A percentile compares a stretch with the other conserved stretches of the same genome.
Conservation (phyloP, 1,284 basidiomycete species). For the Vanrija sp. region DNA sequence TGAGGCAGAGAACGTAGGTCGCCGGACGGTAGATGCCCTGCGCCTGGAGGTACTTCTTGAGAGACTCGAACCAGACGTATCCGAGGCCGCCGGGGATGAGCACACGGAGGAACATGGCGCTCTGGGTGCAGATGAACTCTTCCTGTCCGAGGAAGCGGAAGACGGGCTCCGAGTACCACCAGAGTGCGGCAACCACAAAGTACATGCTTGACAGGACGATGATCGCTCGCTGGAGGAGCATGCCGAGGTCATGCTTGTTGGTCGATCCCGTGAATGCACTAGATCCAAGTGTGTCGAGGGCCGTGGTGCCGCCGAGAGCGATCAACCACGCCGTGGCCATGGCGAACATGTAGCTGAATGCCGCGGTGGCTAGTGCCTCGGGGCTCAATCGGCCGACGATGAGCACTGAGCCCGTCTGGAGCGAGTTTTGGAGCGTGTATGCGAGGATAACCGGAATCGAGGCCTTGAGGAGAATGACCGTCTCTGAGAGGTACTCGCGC, state of each 20-base stretch:
- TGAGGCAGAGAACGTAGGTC: not conserved
- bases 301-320: slow-evolving; percentile 2
- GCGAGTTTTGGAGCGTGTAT: slow-evolving; percentile 2
- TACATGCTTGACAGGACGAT: slow-evolving; percentile 2
- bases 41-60: slow-evolving; percentile 5
- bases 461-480: not conserved
- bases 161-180: slow-evolving; percentile 5
- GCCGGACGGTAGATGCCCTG: slow-evolving; percentile 6
- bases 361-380: slow-evolving; percentile 1
- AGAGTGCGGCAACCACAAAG: not conserved
- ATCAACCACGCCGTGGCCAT: slow-evolving; percentile 6
- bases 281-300: not conserved
- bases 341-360: slow-evolving; percentile 5
- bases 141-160: slow-evolving; percentile 2
- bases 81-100: slow-evolving; percentile 3
- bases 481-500: not conserved
- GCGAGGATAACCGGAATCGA: slow-evolving; percentile 1
- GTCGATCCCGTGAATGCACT: slow-evolving; percentile 1
- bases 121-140: slow-evolving; percentile 5
- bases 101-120: not conserved
- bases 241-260: slow-evolving; percentile 6
- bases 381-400: slow-evolving; percentile 4
- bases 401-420: slow-evolving; percentile 5
- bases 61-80: slow-evolving; percentile 4
- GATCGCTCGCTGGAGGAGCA: slow-evolving; percentile 3